Percentiles rank a stretch among this genome's conserved stretches.
These are phyloP conservation scores for Hyphodiscus sp. DNA, from an alignment of 2,329 filamentous ascomycete genomes.

Conservation along the genomic window DNA sequence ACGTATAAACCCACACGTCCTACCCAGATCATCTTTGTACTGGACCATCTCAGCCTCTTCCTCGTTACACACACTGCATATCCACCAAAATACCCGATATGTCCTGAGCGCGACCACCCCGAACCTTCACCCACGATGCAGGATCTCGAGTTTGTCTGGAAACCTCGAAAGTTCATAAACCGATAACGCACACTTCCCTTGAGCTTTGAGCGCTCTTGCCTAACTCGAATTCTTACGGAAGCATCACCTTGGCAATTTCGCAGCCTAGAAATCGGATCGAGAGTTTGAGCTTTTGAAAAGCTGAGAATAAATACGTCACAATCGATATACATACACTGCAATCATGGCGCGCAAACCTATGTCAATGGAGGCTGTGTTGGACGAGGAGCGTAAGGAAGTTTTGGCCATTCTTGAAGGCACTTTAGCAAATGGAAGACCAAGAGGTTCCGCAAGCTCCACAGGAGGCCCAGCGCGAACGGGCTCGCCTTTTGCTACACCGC, in stretches of 20 bases:
- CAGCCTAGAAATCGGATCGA: neutral
- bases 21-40: neutral
- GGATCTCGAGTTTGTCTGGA: slow-evolving; percentile 24
- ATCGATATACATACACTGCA: slow-evolving; percentile 6
- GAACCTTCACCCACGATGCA: slow-evolving; percentile 28
- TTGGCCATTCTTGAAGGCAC: slow-evolving; percentile 55
- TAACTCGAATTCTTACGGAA: slow-evolving; percentile 4
- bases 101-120: slow-evolving; percentile 21
- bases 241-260: slow-evolving; percentile 11
- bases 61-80: slow-evolving; percentile 14
- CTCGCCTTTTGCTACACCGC: slow-evolving; percentile 48
- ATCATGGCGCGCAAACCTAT: slow-evolving; percentile 40
- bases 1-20: neutral
- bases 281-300: slow-evolving; percentile 4
- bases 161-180: slow-evolving; percentile 29
- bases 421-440: slow-evolving; percentile 6
- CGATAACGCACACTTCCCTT: slow-evolving; percentile 19
- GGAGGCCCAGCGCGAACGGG: slow-evolving; percentile 38
- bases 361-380: slow-evolving; percentile 71
- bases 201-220: slow-evolving; percentile 16
- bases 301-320: slow-evolving; percentile 5
- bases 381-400: slow-evolving; percentile 71
- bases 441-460: slow-evolving; percentile 27
- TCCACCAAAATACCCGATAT: slow-evolving; percentile 18
- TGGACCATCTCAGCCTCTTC: neutral